phyloP scores from a whole-genome alignment of 805 yeast species.

The Cyberlindnera subsufficiens region DNA sequence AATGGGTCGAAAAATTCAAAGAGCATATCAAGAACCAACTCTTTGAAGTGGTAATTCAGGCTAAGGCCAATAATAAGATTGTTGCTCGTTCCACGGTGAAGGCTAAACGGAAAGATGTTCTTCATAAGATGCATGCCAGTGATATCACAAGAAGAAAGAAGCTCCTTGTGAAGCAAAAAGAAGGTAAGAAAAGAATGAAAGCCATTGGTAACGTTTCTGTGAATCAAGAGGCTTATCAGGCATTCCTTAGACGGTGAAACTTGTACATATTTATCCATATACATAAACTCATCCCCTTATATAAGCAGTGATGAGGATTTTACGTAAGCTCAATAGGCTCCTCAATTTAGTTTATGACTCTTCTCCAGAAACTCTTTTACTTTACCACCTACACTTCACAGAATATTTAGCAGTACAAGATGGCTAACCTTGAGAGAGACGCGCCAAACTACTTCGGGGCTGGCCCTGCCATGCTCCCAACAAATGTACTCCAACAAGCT shows the following conservation, averaged over 20 bases:
- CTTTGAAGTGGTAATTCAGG: slow-evolving; percentile 91
- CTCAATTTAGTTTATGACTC: not conserved
- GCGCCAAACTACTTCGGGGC: slow-evolving; percentile 90
- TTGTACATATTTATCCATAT: not conserved
- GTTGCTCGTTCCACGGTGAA: slow-evolving; percentile 90
- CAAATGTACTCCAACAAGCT: slow-evolving; percentile 79
- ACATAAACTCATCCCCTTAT: not conserved
- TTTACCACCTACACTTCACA: not conserved
- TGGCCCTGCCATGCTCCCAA: slow-evolving; percentile 95
- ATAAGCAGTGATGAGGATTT: no score
- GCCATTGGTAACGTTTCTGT: slow-evolving; percentile 73
- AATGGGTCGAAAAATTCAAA: slow-evolving; percentile 78
- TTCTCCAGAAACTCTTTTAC: not conserved
- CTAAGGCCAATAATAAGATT: slow-evolving; percentile 71
- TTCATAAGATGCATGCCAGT: slow-evolving; percentile 88
- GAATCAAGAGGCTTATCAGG: slow-evolving; percentile 83
- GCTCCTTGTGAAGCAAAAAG: slow-evolving; percentile 81
- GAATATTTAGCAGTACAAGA: not conserved
- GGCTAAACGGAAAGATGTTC: slow-evolving; percentile 92
- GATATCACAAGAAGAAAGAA: slow-evolving; percentile 89
- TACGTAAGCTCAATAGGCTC: not conserved
- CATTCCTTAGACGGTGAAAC: slow-evolving; percentile 47
- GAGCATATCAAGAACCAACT: slow-evolving; percentile 76
- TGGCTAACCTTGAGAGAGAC: slow-evolving; percentile 44
- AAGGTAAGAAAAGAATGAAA: slow-evolving; percentile 84